Evolutionary conservation across 305 asterid species (phyloP).

Genomic region (Plantago lanceolata): DNA sequence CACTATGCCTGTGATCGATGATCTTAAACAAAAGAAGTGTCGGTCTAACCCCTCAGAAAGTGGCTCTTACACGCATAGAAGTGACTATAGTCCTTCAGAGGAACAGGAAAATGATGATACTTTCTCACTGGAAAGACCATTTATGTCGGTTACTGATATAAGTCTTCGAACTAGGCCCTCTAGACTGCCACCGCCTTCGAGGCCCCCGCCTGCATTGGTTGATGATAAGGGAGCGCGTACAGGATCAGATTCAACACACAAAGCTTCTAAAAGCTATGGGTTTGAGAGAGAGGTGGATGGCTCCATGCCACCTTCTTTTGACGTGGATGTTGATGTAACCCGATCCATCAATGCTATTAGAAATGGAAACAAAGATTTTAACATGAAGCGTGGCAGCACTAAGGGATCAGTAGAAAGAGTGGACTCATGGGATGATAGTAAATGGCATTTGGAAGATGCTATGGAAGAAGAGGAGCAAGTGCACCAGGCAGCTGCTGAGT

Average conservation of each 20-base stretch:
- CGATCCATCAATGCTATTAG: slow-evolving; percentile 33
- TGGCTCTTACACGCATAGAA: slow-evolving; percentile 28
- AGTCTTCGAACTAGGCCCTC: slow-evolving; percentile 81
- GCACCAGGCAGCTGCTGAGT: slow-evolving; percentile 20
- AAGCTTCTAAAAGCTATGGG: slow-evolving; percentile 38
- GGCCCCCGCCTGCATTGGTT: slow-evolving; percentile 74
- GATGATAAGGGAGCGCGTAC: slow-evolving; percentile 33
- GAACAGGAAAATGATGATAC: slow-evolving; percentile 27
- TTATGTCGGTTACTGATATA: slow-evolving; percentile 62
- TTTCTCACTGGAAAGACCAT: slow-evolving; percentile 42
- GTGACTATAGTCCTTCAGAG: slow-evolving; percentile 32
- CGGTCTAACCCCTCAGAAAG: slow-evolving; percentile 28
- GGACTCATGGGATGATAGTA: slow-evolving; percentile 24
- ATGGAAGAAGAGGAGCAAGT: slow-evolving; percentile 36
- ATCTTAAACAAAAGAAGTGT: slow-evolving; percentile 29
- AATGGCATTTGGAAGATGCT: slow-evolving; percentile 28
- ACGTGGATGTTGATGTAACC: slow-evolving; percentile 46
- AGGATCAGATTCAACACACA: slow-evolving; percentile 31
- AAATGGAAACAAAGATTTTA: slow-evolving; percentile 35
- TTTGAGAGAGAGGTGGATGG: slow-evolving; percentile 40
- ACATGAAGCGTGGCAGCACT: slow-evolving; percentile 33
- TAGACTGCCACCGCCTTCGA: slow-evolving; percentile 70
- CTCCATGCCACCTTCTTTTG: slow-evolving; percentile 37
- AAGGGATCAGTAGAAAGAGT: slow-evolving; percentile 39
- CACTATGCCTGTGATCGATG: slow-evolving; percentile 27